Percentiles rank a stretch among this genome's conserved stretches.
phyloP scores from a whole-genome alignment of 805 yeast species.

The Metschnikowia gelsemii region DNA sequence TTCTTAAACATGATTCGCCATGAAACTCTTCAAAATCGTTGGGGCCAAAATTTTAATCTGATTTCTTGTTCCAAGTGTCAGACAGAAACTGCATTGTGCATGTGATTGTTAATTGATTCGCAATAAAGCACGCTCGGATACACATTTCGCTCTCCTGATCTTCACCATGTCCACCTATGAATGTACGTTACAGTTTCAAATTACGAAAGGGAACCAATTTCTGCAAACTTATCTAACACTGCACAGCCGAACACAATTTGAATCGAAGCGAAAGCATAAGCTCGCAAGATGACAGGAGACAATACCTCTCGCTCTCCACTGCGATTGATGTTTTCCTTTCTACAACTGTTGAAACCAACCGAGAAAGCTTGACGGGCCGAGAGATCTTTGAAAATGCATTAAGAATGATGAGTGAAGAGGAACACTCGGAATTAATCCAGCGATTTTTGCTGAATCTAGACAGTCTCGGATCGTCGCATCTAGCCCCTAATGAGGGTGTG shows the following conservation, averaged over 20 bases:
- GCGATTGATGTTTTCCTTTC: conserved; percentile 38
- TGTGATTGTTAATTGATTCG: neutral
- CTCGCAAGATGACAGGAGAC: conserved; percentile 22
- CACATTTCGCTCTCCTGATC: neutral
- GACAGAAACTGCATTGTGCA: conserved; percentile 6
- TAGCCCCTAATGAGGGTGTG: conserved; percentile 48
- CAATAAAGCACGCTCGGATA: too few species aligned
- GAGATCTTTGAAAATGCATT: conserved; percentile 35
- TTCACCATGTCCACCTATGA: conserved; percentile 43
- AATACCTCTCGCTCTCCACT: conserved; percentile 32
- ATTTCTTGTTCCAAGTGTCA: too few species aligned
- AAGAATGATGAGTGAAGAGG: conserved; percentile 29
- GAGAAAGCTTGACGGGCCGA: conserved; percentile 16
- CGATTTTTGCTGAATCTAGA: conserved; percentile 27
- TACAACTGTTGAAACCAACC: conserved; percentile 12
- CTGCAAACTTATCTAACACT: neutral
- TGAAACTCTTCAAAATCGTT: too few species aligned
- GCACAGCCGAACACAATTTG: conserved; percentile 41
- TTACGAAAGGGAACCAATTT: neutral
- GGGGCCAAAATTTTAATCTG: too few species aligned
- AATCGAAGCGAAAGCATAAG: conserved; percentile 23
- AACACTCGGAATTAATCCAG: conserved; percentile 30
- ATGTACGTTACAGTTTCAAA: conserved; percentile 41
- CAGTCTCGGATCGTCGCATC: conserved; percentile 6
- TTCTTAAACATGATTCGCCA: too few species aligned